Evolutionary conservation across 2,329 filamentous ascomycete genomes (phyloP), one percentile per base, ranked within the genome.

Genomic region (Furcasterigmium sp.): DNA sequence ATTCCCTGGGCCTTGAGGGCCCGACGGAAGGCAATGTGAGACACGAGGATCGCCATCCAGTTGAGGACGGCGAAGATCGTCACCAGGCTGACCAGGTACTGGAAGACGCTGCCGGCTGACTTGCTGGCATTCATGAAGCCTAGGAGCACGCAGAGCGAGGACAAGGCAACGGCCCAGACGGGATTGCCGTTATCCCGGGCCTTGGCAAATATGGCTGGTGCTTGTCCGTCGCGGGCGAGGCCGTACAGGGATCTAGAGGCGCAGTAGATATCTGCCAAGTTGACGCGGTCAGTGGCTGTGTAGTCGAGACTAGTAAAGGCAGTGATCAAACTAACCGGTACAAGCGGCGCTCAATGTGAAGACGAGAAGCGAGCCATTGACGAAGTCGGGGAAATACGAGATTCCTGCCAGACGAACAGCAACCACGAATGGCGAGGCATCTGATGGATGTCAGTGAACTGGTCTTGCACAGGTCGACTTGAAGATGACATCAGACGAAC

Each of bases 1-100:
- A 69, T 59, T 11, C 58, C 58, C 48, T 69, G 69, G 0, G 55
- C 63, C 42, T 58, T 57, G 44, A 66, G 58, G 6, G 56, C 68
- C 7, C 55, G 49, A 17, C 59, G 57, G 52, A 71, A 69, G 11
- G 51, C 52, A 6, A 72, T 54, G 49, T 70, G 66, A 14, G 61
- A 62, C 4, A 66, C 47, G 1, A 68, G 57, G 13, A 87, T 82
- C 51, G 81, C 78, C 32, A 73, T 73, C 64, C 84, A 89, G 57
- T 86, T 85, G 64, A 89, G 82, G 13, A 89, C 73, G 54, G 87
- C 83, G 1, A 84, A 86, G 0, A 86, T 84, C 10, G 86, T 89
- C 15, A 87, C 67, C 1, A 76, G 57, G 46, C 77, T 84, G 32
- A 87, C 76, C 51, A 90, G 80, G 85, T 85, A 90, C 37, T 72